These are phyloP conservation scores for Thuidium tamariscinum DNA, from an alignment of 225 moss, liverwort and hornwort species.

Conservation along the genomic window DNA sequence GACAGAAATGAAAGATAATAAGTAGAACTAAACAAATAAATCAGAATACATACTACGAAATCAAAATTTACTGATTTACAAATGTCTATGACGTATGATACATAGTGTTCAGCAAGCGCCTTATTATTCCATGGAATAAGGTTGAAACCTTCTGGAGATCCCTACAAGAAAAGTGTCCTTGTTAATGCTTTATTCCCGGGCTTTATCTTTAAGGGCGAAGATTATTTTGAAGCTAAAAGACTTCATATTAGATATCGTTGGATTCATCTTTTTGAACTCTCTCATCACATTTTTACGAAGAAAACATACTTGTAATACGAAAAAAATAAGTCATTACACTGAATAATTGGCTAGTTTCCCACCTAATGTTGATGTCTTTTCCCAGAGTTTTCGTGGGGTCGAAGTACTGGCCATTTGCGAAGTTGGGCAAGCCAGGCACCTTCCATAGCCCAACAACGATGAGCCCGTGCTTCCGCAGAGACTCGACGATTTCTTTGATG, in stretches of 20 bases:
- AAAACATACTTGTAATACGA: no score
- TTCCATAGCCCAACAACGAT: slow-evolving; percentile 68
- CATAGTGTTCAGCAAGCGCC: neutral
- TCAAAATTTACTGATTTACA: neutral
- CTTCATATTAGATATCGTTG: neutral
- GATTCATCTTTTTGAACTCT: neutral
- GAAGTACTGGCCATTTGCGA: slow-evolving; percentile 33
- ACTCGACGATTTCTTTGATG: slow-evolving; percentile 34
- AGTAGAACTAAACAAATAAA: neutral
- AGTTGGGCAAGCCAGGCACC: slow-evolving; percentile 52
- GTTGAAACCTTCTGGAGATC: neutral
- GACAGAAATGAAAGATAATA: neutral
- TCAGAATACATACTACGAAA: neutral
- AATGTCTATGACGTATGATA: neutral
- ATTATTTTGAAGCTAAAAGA: neutral
- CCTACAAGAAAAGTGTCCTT: neutral
- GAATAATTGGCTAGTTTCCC: neutral
- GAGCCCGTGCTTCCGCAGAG: slow-evolving; percentile 35
- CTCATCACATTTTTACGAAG: no score
- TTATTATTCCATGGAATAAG: no score
- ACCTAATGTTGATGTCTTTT: slow-evolving; percentile 4
- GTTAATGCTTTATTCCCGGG: no score
- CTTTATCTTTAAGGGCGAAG: no score
- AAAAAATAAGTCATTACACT: neutral
- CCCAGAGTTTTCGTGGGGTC: neutral